Evolutionary conservation across 306 rosid species (phyloP), one percentile per base, ranked within the genome.

Genomic region (Cotoneaster glaucophyllus): DNA sequence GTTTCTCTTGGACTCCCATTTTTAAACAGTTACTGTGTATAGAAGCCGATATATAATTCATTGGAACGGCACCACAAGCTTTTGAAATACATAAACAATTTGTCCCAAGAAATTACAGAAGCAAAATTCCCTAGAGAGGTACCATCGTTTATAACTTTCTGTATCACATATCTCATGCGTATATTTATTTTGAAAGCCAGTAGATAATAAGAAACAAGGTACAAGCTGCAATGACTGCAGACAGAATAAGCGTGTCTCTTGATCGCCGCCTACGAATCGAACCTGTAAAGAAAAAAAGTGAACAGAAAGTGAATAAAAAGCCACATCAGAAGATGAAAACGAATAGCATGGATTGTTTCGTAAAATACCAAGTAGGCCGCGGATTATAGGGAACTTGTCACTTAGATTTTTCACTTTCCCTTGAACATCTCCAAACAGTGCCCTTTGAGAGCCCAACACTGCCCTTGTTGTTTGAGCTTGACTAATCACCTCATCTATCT

Each of bases 401-500:
- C 93, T 84, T 19, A 92, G 91, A 83, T 67, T 69, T 84, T 91
- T 96, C 80, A 90, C 97, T 89, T 92, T 96, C 68, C 99, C 96
- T 87, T 96, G 99, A 72, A 96, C 99, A 83, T 96, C 99, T 67
- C 96, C 88, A 86, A 96, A 88, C 86, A 96, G 57, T 37, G 80
- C 59, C 87, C 91, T 90, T 77, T 96, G 99, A 78, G 95, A 79
- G 71, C 98, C 98, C 85, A 96, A 82, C 63, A 88, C 96, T 44
- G 93, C 79, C 74, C 93, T 88, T 74, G 99, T 90, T 67, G 96
- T 89, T 87, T 96, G 98, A 85, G 99, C 99, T 85, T 96, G 99
- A 89, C 93, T 87, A 82, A 96, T 96, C 82, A 96, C 99, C 34
- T 92, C 99, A 82, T 96, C 99, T 77, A 96, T 96, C 98, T 96